phyloP scores from a whole-genome alignment of 768 basidiomycete species.

The Psilocybe cyanescens region DNA sequence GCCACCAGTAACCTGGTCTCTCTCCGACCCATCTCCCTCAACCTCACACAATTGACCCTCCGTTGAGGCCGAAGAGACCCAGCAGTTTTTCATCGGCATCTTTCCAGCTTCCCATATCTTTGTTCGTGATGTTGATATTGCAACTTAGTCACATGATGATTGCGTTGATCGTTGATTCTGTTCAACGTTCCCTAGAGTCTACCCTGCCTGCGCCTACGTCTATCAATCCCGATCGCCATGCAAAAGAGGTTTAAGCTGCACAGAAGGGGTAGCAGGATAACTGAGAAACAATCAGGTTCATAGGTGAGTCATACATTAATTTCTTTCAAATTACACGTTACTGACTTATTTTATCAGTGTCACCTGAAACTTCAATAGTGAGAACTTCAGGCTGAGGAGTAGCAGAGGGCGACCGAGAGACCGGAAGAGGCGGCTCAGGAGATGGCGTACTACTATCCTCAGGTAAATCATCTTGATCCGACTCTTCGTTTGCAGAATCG shows the following conservation, averaged over 20 bases:
- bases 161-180: no score
- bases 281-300: no score
- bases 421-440: constrained; percentile 41
- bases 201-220: no score
- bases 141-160: no score
- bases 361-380: constrained; percentile 39
- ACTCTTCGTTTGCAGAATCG: constrained; percentile 21
- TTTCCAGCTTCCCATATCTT: constrained; percentile 91
- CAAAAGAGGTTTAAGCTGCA: no score
- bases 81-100: constrained; percentile 92
- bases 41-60: constrained; percentile 45
- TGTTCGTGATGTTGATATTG: constrained; percentile 61
- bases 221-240: no score
- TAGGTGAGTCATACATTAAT: no score
- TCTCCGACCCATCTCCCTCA: constrained; percentile 61
- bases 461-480: constrained; percentile 25
- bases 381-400: constrained; percentile 62
- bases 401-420: constrained; percentile 55
- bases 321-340: no score
- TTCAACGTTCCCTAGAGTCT: no score
- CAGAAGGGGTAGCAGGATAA: no score
- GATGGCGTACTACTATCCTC: constrained; percentile 29
- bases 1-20: constrained; percentile 70
- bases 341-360: background rate
- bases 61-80: constrained; percentile 71